Evolutionary conservation across 352 stramenopile species (phyloP), one percentile per base, ranked within the genome.

Genomic region (Thalassiosira livingstoniorum): DNA sequence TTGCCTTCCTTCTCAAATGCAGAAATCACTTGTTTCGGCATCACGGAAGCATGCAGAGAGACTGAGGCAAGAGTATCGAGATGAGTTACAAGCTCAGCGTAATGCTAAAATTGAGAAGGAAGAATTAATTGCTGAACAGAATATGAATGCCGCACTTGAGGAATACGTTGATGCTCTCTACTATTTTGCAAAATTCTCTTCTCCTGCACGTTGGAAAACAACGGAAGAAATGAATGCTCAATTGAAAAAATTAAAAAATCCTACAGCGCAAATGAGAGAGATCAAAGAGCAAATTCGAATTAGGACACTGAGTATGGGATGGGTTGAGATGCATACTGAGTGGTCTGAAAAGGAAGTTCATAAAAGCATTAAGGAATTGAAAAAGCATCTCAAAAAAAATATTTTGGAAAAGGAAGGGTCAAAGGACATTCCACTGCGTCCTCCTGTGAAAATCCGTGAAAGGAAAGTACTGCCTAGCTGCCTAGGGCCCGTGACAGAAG

Each of bases 101-200:
- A 57, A 54, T 1, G 68, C 54, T 34, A 78, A 43, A 21, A 31
- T 35, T n/a, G 2, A 27, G 32, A 80, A 85, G 42, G 61, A 76
- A 34, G 69, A 80, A 43, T 15, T 80, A 21, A 27, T 69, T 2
- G 66, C 34, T 51, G 23, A 68, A 23, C 58, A 64, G 18, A 73
- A 73, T 60, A 31, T 76, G 23, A 32, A 43, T 25, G 64, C 64
- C 39, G 60, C 60, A 31, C 51, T 27, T 13, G 76, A 67, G 32
- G 51, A 74, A 27, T 83, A 72, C 39, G 75, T 79, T 58, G 68
- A 80, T 57, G 60, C 68, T n/a, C 2, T 73, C 4, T 80, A 74
- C 35, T 83, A 79, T 34, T 43, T 69, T 31, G 3, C 42, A 15
- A 83, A 80, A 68, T 83, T 75, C 35, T 27, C 67, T 63, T 75